These are phyloP conservation scores for Paxillus involutus DNA, from an alignment of 768 basidiomycete genomes.

Conservation along the genomic window DNA sequence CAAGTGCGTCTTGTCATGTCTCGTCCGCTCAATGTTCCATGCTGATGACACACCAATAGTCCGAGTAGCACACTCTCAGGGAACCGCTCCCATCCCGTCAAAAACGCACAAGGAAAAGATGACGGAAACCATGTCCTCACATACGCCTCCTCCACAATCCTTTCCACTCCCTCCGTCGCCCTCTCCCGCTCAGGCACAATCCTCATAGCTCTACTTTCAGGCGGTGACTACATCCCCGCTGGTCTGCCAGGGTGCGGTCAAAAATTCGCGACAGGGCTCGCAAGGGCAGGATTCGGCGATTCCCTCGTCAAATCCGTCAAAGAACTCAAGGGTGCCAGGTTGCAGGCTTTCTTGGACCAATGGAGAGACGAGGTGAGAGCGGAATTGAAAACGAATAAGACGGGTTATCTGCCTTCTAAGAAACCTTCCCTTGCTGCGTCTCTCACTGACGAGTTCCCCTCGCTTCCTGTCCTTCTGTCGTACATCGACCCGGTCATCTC, in stretches of 20 bases:
- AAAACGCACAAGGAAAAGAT: constrained; percentile 67
- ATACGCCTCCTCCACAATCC: constrained; percentile 38
- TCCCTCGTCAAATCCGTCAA: constrained; percentile 59
- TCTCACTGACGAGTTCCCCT: constrained; percentile 68
- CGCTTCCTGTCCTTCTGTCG: constrained; percentile 68
- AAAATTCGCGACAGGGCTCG: constrained; percentile 73
- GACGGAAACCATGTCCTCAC: constrained; percentile 66
- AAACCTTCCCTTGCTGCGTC: constrained; percentile 60
- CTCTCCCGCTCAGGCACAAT: constrained; percentile 70
- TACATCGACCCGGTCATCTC: constrained; percentile 81
- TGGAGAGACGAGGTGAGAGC: constrained; percentile 65
- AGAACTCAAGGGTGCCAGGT: constrained; percentile 41
- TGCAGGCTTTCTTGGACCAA: constrained; percentile 52
- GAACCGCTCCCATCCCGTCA: constrained; percentile 60
- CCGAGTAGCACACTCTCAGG: constrained; percentile 73
- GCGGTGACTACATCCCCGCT: constrained; percentile 84
- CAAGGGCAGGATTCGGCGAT: constrained; percentile 80
- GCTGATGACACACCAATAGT: constrained; percentile 34
- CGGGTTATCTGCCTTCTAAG: constrained; percentile 62
- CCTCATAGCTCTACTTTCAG: constrained; percentile 81
- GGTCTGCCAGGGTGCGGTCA: constrained; percentile 69
- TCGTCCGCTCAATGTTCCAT: not conserved
- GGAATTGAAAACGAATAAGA: constrained; percentile 70
- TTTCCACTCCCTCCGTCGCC: constrained; percentile 44
- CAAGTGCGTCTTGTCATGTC: constrained; percentile 50